Evolutionary conservation across 73 alveolate genomes (phyloP).

Genomic region (Effrenium voratum): DNA sequence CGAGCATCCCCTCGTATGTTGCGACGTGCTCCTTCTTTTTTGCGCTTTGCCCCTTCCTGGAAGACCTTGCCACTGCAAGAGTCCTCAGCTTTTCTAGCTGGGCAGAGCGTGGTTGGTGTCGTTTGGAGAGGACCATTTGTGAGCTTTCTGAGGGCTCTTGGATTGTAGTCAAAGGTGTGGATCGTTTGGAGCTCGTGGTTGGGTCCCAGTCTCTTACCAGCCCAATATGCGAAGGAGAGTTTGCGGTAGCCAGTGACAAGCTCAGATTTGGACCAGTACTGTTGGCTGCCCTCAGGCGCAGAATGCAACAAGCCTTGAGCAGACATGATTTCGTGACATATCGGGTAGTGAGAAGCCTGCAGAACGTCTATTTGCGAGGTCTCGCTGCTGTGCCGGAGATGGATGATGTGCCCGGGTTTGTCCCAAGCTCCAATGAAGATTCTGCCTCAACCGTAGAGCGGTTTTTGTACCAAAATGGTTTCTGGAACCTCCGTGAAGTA

Average conservation of each 20-base stretch:
- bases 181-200: too few species aligned
- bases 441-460: not conserved
- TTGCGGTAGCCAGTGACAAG: not conserved
- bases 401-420: not conserved
- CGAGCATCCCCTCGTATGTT: slow-evolving; percentile 20
- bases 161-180: too few species aligned
- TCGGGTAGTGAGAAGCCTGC: not conserved
- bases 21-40: slow-evolving; percentile 25
- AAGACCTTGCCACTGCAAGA: too few species aligned
- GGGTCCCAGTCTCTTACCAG: not conserved
- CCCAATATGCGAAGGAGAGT: not conserved
- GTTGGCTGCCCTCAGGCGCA: not conserved
- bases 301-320: not conserved
- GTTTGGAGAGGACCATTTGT: slow-evolving; percentile 31
- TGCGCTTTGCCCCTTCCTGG: slow-evolving; percentile 35
- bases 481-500: not conserved
- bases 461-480: not conserved
- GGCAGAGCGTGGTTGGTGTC: slow-evolving; percentile 41
- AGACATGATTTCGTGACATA: not conserved
- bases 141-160: too few species aligned
- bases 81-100: not conserved
- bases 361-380: not conserved
- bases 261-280: not conserved
- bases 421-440: not conserved
- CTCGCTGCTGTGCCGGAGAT: not conserved